These are phyloP conservation scores for Ophiognomonia clavigignenti-juglandacearum DNA, from an alignment of 2,329 filamentous ascomycete genomes.

Conservation along the genomic window DNA sequence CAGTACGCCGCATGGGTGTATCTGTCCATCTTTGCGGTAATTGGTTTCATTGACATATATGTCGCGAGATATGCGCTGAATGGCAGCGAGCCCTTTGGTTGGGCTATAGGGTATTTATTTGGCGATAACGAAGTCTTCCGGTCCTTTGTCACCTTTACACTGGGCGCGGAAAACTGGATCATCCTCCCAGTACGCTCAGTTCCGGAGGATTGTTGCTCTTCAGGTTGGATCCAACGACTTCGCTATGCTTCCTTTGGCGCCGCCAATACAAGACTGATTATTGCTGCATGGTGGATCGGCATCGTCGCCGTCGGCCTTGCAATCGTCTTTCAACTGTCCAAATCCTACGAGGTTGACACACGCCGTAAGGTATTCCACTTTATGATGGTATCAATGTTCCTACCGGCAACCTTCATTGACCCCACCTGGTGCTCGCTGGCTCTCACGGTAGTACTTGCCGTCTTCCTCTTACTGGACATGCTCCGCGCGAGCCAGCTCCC, in stretches of 20 bases:
- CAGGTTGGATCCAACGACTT: conserved; percentile 61
- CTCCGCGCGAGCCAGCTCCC: conserved; percentile 88
- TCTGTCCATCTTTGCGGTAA: conserved; percentile 55
- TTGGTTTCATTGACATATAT: conserved; percentile 64
- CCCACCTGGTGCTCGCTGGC: conserved; percentile 78
- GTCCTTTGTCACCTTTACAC: conserved; percentile 55
- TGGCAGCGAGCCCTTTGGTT: conserved; percentile 79
- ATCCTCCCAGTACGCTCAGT: conserved; percentile 51
- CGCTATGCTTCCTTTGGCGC: conserved; percentile 62
- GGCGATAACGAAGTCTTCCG: conserved; percentile 71
- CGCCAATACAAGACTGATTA: conserved; percentile 74
- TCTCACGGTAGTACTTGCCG: conserved; percentile 69
- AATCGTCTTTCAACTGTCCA: conserved; percentile 68
- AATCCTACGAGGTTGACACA: conserved; percentile 87
- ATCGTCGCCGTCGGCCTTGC: conserved; percentile 69
- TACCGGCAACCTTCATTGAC: conserved; percentile 82
- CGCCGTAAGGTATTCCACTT: conserved; percentile 96
- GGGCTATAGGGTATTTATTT: conserved; percentile 86
- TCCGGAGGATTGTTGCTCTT: conserved; percentile 34
- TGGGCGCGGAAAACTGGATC: conserved; percentile 69
- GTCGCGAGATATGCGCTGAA: conserved; percentile 63
- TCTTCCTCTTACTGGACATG: conserved; percentile 86
- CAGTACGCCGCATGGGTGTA: conserved; percentile 80
- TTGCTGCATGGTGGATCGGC: conserved; percentile 67
- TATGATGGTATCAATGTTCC: conserved; percentile 95